A percentile compares a stretch with the other conserved stretches of the same genome.
phyloP scores from a whole-genome alignment of 768 basidiomycete species.

The Trametes cubensis region DNA sequence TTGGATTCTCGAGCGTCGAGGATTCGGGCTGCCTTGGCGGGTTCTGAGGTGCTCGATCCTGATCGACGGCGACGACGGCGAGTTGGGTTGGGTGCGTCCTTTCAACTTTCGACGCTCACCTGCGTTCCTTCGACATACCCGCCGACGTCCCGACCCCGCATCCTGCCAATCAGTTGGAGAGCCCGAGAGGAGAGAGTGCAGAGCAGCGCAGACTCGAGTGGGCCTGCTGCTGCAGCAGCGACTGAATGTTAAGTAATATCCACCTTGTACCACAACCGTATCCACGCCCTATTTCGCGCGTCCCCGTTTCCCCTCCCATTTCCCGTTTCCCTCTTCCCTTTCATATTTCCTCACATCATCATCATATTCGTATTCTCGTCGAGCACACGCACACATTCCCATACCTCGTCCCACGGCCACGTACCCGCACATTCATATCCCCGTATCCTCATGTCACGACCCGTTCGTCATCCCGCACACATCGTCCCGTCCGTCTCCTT shows the following conservation, averaged over 20 bases:
- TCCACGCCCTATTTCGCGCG: conserved; percentile 9
- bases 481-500: neutral
- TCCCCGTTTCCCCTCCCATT: neutral
- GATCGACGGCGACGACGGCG: too few relatives aligned
- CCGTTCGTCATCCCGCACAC: neutral
- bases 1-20: conserved; percentile 8
- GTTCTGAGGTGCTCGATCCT: conserved; percentile 3
- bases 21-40: conserved; percentile 22
- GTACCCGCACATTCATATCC: neutral
- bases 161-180: too few relatives aligned
- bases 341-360: neutral
- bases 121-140: too few relatives aligned
- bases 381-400: neutral
- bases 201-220: too few relatives aligned
- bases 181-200: too few relatives aligned
- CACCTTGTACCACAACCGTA: conserved; percentile 12
- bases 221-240: too few relatives aligned
- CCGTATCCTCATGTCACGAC: neutral
- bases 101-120: too few relatives aligned
- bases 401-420: neutral
- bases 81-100: too few relatives aligned
- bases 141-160: too few relatives aligned
- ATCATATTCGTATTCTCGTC: neutral
- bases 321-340: neutral
- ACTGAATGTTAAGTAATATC: conserved; percentile 14